Conservation (phyloP, 495 filamentous ascomycete species). For the Penicillium salamii region DNA sequence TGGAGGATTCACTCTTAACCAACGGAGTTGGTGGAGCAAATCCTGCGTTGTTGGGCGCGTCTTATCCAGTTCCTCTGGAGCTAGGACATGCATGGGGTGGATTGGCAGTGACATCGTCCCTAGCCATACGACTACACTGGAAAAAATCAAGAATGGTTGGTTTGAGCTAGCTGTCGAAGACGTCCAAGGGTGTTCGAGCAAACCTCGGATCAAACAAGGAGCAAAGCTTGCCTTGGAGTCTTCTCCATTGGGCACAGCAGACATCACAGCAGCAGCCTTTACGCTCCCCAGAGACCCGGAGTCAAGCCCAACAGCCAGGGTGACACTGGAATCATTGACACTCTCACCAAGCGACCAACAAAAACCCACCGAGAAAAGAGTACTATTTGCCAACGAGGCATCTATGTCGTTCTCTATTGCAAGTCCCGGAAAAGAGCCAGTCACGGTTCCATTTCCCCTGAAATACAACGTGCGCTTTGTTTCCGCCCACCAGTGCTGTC, state of each 20-base stretch:
- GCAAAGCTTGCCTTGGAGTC: conserved; percentile 31
- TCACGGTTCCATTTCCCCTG: conserved; percentile 46
- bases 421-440: conserved; percentile 20
- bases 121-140: conserved; percentile 17
- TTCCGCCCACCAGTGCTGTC: conserved; percentile 61
- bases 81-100: conserved; percentile 79
- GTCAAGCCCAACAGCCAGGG: conserved; percentile 3
- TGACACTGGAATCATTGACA: conserved; percentile 20
- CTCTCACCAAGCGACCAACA: conserved; percentile 25
- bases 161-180: conserved; percentile 53
- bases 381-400: conserved; percentile 48
- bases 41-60: conserved; percentile 74
- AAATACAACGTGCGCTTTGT: conserved; percentile 64
- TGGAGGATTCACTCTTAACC: conserved; percentile 71
- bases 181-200: conserved; percentile 15
- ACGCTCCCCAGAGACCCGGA: conserved; percentile 25
- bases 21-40: conserved; percentile 81
- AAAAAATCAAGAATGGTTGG: conserved; percentile 59
- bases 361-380: conserved; percentile 16
- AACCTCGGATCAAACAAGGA: conserved; percentile 40
- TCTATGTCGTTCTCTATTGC: conserved; percentile 45
- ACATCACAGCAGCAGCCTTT: conserved; percentile 47
- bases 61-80: conserved; percentile 59
- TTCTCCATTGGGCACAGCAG: conserved; percentile 38
- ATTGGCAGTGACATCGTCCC: conserved; percentile 59